These are phyloP conservation scores for Penicillium corylophilum DNA, from an alignment of 2,329 filamentous ascomycete genomes.

Conservation along the genomic window DNA sequence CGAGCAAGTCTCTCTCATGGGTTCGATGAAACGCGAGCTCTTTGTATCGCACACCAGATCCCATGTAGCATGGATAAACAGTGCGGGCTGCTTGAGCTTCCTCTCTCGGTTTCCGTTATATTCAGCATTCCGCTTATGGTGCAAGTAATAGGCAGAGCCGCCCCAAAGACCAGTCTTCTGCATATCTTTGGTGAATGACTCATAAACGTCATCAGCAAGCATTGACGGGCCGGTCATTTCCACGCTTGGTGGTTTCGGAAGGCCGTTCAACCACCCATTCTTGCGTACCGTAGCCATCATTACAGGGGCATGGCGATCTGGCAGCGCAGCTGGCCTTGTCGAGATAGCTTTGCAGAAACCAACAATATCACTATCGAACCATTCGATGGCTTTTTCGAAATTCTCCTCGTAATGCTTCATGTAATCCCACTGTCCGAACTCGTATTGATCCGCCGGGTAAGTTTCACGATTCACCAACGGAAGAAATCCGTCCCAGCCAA, in stretches of 20 bases:
- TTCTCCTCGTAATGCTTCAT: too few relatives aligned
- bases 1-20: too few relatives aligned
- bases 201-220: too few relatives aligned
- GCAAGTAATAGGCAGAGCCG: conserved; percentile 44
- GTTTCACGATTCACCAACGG: conserved; percentile 43
- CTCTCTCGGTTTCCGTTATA: conserved; percentile 40
- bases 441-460: conserved; percentile 41
- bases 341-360: too few relatives aligned
- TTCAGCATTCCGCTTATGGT: conserved; percentile 44
- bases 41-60: too few relatives aligned
- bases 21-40: too few relatives aligned
- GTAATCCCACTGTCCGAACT: too few relatives aligned
- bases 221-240: too few relatives aligned
- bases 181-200: conserved; percentile 31
- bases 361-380: too few relatives aligned
- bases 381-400: too few relatives aligned
- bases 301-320: not conserved
- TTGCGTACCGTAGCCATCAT: conserved; percentile 1
- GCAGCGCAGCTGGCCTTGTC: conserved; percentile 27
- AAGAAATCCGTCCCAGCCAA: conserved; percentile 40
- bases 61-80: too few relatives aligned
- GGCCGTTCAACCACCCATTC: not conserved
- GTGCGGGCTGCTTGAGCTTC: conserved; percentile 16
- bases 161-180: conserved; percentile 43
- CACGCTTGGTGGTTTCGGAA: not conserved